These are phyloP conservation scores for Fraxinus platypoda DNA, from an alignment of 305 asterid genomes.

Conservation along the genomic window DNA sequence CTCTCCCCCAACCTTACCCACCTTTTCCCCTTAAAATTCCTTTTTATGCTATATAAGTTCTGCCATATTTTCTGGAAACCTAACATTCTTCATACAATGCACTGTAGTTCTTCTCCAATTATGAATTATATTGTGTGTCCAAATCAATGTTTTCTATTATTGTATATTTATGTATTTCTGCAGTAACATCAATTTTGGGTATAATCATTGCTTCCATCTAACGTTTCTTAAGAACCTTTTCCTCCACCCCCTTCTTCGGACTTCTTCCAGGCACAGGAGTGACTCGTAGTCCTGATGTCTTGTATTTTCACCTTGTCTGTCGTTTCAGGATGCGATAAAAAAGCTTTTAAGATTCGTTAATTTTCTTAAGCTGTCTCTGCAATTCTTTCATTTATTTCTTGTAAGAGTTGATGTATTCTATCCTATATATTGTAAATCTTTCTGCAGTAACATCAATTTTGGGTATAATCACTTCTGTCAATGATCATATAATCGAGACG, in stretches of 20 bases:
- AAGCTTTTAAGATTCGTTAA: too few relatives aligned
- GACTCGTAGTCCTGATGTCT: background rate
- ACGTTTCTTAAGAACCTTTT: constrained; percentile 36
- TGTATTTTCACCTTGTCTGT: background rate
- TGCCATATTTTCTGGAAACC: background rate
- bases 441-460: constrained; percentile 77
- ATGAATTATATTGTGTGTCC: background rate
- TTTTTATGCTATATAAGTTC: background rate
- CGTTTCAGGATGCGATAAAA: too few relatives aligned
- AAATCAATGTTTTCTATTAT: background rate
- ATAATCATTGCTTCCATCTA: constrained; percentile 35
- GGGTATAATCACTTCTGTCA: constrained; percentile 70
- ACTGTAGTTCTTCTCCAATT: background rate
- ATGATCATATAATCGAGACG: constrained; percentile 77
- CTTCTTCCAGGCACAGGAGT: constrained; percentile 19
- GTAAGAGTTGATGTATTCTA: constrained; percentile 5
- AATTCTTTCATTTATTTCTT: background rate
- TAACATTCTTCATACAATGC: background rate
- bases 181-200: constrained; percentile 41
- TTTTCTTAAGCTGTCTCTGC: background rate
- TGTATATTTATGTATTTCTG: constrained; percentile 15
- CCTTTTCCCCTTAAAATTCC: background rate
- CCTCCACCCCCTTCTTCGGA: constrained; percentile 16
- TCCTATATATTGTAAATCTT: constrained; percentile 2
- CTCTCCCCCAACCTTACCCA: background rate